Conservation (phyloP, 352 stramenopile species). For the Phytophthora pisi region DNA sequence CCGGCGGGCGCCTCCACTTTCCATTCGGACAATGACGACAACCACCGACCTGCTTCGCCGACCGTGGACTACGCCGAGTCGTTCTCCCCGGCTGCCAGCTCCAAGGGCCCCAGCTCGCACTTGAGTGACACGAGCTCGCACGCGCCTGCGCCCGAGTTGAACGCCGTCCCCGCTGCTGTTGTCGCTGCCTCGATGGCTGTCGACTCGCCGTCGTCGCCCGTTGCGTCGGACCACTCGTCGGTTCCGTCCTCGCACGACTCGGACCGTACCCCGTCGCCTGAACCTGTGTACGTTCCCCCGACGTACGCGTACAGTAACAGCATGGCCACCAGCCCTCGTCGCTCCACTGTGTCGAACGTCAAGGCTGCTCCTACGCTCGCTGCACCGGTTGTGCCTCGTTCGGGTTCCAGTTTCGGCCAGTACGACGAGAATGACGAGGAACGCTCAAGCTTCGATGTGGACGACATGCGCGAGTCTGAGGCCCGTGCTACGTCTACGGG, state of each 20-base stretch:
- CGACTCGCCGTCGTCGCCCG: conserved; percentile 24
- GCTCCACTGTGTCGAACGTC: conserved; percentile 21
- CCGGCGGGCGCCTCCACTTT: conserved; percentile 38
- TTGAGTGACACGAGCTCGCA: conserved; percentile 20
- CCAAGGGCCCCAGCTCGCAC: conserved; percentile 24
- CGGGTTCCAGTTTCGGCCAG: conserved; percentile 33
- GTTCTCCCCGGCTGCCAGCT: conserved; percentile 46
- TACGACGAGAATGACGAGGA: conserved; percentile 47
- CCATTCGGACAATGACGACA: conserved; percentile 37
- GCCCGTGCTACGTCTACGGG: conserved; percentile 35
- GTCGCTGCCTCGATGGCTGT: conserved; percentile 33
- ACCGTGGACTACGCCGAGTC: conserved; percentile 62
- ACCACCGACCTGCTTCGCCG: conserved; percentile 43
- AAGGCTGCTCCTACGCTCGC: conserved; percentile 43
- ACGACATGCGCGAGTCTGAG: conserved; percentile 77
- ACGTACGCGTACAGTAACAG: conserved; percentile 37
- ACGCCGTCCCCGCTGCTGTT: conserved; percentile 31
- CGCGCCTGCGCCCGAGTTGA: neutral
- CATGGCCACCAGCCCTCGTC: conserved; percentile 36
- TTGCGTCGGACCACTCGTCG: conserved; percentile 25
- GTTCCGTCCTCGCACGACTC: conserved; percentile 21
- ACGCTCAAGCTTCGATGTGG: conserved; percentile 85
- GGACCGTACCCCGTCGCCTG: conserved; percentile 16
- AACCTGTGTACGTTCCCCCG: conserved; percentile 27
- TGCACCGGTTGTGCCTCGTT: conserved; percentile 45